Percentiles rank a stretch among this genome's conserved stretches.
Conservation (phyloP, 495 filamentous ascomycete species). For the Barbatosphaeria neglecta region DNA sequence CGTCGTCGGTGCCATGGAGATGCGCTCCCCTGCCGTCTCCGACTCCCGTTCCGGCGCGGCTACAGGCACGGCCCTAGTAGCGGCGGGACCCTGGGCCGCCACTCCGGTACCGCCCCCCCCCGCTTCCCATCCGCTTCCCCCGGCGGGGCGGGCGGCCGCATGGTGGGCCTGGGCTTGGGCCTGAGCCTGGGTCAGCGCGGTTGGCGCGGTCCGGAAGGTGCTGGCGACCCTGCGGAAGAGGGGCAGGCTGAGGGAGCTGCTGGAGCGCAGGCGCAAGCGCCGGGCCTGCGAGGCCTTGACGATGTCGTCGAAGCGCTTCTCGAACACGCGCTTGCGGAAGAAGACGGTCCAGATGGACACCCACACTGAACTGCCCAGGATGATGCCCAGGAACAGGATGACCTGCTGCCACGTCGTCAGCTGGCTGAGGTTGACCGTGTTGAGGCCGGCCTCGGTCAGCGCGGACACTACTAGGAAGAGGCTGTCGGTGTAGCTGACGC, state of each 20-base stretch:
- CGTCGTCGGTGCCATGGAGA: too few species aligned
- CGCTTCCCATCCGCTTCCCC: too few species aligned
- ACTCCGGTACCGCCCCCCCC: too few species aligned
- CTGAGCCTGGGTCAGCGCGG: neutral
- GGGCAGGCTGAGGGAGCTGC: slow-evolving; percentile 1
- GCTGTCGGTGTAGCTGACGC: slow-evolving; percentile 60
- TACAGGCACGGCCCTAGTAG: too few species aligned
- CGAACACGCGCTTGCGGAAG: slow-evolving; percentile 59
- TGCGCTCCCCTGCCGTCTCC: neutral
- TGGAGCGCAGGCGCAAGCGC: slow-evolving; percentile 1
- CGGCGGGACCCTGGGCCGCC: too few species aligned
- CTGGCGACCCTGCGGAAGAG: slow-evolving; percentile 4
- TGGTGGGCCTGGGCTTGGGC: neutral
- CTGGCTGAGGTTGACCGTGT: slow-evolving; percentile 52
- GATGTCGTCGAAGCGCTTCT: slow-evolving; percentile 50
- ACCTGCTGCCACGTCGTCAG: slow-evolving; percentile 73
- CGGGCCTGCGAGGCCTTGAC: slow-evolving; percentile 35
- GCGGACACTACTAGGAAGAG: slow-evolving; percentile 69
- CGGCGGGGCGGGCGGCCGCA: neutral
- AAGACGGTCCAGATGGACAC: slow-evolving; percentile 52
- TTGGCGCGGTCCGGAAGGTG: slow-evolving; percentile 2
- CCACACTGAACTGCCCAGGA: slow-evolving; percentile 60
- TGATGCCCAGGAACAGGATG: slow-evolving; percentile 59
- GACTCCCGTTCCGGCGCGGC: too few species aligned
- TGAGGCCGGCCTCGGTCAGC: slow-evolving; percentile 70